phyloP scores from a whole-genome alignment of 23 red algal species.

The Chondrus crispus region DNA sequence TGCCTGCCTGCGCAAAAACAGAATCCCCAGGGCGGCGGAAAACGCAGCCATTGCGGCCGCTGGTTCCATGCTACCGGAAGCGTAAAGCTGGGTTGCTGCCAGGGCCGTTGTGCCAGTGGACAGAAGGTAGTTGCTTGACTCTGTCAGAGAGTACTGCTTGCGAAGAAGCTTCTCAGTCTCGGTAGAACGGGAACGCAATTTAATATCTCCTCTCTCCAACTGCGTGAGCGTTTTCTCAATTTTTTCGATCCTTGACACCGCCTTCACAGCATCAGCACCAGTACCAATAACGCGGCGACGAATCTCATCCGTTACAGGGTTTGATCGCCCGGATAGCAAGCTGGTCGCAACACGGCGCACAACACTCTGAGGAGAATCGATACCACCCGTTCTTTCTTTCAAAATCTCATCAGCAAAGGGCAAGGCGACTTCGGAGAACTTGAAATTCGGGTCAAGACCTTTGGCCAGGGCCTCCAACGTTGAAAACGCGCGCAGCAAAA shows the following conservation, averaged over 20 bases:
- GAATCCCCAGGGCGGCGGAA: constrained; percentile 33
- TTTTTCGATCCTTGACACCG: constrained; percentile 55
- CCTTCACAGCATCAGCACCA: constrained; percentile 29
- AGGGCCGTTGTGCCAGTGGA: constrained; percentile 38
- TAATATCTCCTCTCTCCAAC: constrained; percentile 77
- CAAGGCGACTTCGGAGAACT: constrained; percentile 70
- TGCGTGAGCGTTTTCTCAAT: constrained; percentile 69
- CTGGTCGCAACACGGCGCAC: constrained; percentile 20
- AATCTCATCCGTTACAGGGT: constrained; percentile 34
- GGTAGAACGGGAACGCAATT: constrained; percentile 51
- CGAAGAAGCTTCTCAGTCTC: constrained; percentile 84
- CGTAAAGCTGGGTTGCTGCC: constrained; percentile 55
- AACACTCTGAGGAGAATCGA: constrained; percentile 2
- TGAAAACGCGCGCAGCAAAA: constrained; percentile 82
- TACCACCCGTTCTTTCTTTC: constrained; percentile 38
- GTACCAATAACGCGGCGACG: constrained; percentile 18
- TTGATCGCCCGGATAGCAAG: constrained; percentile 13
- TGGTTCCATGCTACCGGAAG: constrained; percentile 17
- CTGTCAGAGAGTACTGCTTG: constrained; percentile 60
- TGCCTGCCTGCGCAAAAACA: constrained; percentile 35
- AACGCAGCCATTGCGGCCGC: constrained; percentile 46
- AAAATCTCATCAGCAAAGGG: constrained; percentile 77
- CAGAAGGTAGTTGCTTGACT: constrained; percentile 52
- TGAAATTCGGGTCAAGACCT: constrained; percentile 69
- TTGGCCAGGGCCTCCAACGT: constrained; percentile 73